A percentile compares a stretch with the other conserved stretches of the same genome.
Evolutionary conservation across 2,329 filamentous ascomycete species (phyloP).

Genomic region (Diplodia scrobiculata): DNA sequence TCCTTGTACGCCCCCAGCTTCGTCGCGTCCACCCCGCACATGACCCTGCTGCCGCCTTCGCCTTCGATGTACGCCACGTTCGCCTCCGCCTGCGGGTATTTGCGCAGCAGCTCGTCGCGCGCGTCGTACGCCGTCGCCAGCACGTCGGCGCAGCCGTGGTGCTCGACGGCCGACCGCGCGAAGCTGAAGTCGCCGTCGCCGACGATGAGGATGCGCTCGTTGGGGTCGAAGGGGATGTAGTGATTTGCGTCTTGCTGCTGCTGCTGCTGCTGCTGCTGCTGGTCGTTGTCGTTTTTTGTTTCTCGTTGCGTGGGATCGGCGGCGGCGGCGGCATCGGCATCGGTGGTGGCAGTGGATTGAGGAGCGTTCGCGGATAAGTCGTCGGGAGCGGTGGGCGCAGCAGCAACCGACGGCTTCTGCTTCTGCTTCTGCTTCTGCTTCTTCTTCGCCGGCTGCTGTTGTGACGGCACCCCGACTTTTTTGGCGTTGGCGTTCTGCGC

Average conservation of each 20-base stretch:
- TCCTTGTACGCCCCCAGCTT: conserved; percentile 54
- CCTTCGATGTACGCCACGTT: conserved; percentile 60
- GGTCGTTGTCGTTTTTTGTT: not conserved
- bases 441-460: conserved; percentile 11
- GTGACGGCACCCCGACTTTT: not conserved
- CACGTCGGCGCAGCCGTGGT: conserved; percentile 67
- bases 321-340: conserved; percentile 24
- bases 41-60: conserved; percentile 41
- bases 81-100: conserved; percentile 71
- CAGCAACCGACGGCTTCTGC: not conserved
- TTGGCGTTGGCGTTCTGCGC: not conserved
- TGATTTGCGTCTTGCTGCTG: conserved; percentile 32
- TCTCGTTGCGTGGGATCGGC: conserved; percentile 9
- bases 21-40: conserved; percentile 51
- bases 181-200: conserved; percentile 84
- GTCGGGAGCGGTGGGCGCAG: not conserved
- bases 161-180: conserved; percentile 64
- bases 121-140: conserved; percentile 71
- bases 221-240: conserved; percentile 67
- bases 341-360: no score
- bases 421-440: conserved; percentile 6
- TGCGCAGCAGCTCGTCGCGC: conserved; percentile 61
- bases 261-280: conserved; percentile 20
- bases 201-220: conserved; percentile 71
- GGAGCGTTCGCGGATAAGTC: not conserved